A percentile compares a stretch with the other conserved stretches of the same genome.
Conservation (phyloP, 2,329 filamentous ascomycete species). For the Phaeosphaeriaceae sp. region DNA sequence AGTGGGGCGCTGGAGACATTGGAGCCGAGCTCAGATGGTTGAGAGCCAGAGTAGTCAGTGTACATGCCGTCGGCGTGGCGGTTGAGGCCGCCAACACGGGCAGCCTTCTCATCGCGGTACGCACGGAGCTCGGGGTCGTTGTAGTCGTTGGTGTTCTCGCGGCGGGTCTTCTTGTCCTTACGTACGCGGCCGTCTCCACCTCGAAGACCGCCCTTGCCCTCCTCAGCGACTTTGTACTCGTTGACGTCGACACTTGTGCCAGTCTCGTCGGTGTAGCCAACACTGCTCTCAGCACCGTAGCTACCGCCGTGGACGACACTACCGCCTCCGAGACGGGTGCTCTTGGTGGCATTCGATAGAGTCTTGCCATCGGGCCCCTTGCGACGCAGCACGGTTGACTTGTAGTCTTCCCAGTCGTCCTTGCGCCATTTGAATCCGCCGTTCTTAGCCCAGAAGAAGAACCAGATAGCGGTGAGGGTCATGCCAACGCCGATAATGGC, state of each 20-base stretch:
- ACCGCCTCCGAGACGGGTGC: slow-evolving; percentile 85
- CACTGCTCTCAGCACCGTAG: slow-evolving; percentile 44
- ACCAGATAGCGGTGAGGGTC: slow-evolving; percentile 83
- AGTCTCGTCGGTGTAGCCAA: slow-evolving; percentile 56
- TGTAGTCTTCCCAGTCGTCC: slow-evolving; percentile 98
- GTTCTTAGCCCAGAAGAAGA: slow-evolving; percentile 96
- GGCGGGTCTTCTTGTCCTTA: slow-evolving; percentile 55
- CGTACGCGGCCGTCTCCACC: slow-evolving; percentile 52
- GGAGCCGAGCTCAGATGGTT: slow-evolving; percentile 64
- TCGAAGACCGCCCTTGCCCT: slow-evolving; percentile 52
- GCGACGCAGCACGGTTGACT: slow-evolving; percentile 87
- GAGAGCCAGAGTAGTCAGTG: slow-evolving; percentile 78
- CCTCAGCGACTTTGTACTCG: slow-evolving; percentile 50
- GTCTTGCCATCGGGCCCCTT: slow-evolving; percentile 89
- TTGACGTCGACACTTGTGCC: slow-evolving; percentile 52
- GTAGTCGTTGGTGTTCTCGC: slow-evolving; percentile 61
- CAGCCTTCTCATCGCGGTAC: slow-evolving; percentile 86
- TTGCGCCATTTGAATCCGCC: slow-evolving; percentile 89
- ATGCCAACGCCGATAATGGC: slow-evolving; percentile 81
- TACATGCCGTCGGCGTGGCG: slow-evolving; percentile 77
- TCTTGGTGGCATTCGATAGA: slow-evolving; percentile 80
- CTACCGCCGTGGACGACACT: slow-evolving; percentile 75
- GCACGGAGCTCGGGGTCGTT: slow-evolving; percentile 70
- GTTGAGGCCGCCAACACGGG: slow-evolving; percentile 89
- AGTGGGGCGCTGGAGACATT: slow-evolving; percentile 54